A percentile compares a stretch with the other conserved stretches of the same genome.
Evolutionary conservation across 441 rosid genomes (phyloP).

Genomic region (Gossypium gossypioides): DNA sequence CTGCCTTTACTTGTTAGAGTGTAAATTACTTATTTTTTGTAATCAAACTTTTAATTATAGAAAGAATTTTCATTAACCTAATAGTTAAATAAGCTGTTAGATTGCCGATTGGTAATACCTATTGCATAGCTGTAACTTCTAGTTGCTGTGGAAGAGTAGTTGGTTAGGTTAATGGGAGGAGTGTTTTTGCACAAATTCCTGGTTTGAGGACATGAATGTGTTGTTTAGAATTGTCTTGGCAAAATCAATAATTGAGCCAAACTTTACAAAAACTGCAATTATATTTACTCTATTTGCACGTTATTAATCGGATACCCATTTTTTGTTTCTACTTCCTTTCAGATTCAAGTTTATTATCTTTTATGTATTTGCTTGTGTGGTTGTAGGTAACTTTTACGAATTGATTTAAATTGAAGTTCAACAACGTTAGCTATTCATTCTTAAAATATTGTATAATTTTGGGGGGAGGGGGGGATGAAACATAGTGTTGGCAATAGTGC

Average conservation of each 20-base stretch:
- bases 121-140: not conserved
- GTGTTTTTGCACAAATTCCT: not conserved
- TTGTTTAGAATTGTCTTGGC: not conserved
- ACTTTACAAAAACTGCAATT: not conserved
- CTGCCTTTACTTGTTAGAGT: not conserved
- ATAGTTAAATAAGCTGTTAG: not conserved
- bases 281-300: not conserved
- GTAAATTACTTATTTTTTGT: not conserved
- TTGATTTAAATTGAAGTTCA: not conserved
- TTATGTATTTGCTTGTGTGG: not conserved
- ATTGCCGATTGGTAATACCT: not conserved
- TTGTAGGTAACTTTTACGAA: not conserved
- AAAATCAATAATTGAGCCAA: not conserved
- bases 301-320: not conserved
- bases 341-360: not conserved
- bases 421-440: not conserved
- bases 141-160: not conserved
- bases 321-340: not conserved
- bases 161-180: not conserved
- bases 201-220: not conserved
- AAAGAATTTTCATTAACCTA: not conserved
- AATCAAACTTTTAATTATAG: not conserved
- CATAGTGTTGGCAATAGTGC: not conserved
- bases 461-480: not conserved
- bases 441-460: not conserved